Percentiles rank a stretch among this genome's conserved stretches.
phyloP scores from a whole-genome alignment of 768 basidiomycete genomes.

The Serendipita vermifera region DNA sequence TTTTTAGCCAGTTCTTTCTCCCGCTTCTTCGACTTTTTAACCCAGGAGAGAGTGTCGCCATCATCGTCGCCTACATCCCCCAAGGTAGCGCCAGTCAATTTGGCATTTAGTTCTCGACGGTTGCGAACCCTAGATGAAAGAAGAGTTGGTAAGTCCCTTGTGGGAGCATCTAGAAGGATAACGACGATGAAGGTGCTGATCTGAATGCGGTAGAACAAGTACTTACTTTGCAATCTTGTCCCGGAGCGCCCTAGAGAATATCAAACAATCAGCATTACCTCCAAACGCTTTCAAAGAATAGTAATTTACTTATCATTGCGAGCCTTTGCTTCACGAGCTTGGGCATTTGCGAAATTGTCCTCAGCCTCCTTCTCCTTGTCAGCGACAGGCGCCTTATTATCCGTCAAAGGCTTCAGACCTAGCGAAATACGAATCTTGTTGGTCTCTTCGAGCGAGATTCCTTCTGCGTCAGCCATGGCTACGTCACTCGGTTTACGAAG shows the following conservation, averaged over 20 bases:
- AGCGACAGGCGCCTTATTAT: constrained; percentile 56
- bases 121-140: constrained; percentile 69
- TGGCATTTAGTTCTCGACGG: constrained; percentile 79
- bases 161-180: neutral
- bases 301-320: constrained; percentile 60
- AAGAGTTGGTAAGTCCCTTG: constrained; percentile 21
- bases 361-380: constrained; percentile 76
- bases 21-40: constrained; percentile 80
- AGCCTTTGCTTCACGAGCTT: constrained; percentile 56
- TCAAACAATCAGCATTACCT: constrained; percentile 16
- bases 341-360: constrained; percentile 64
- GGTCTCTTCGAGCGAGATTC: constrained; percentile 86
- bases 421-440: constrained; percentile 91
- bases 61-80: constrained; percentile 60
- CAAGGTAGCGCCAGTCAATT: constrained; percentile 84
- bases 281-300: constrained; percentile 16
- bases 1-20: constrained; percentile 80
- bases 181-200: neutral
- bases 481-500: neutral
- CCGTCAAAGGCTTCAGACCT: constrained; percentile 86
- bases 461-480: constrained; percentile 54
- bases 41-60: constrained; percentile 66
- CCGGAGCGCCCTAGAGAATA: constrained; percentile 44
- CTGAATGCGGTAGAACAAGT: constrained; percentile 16
- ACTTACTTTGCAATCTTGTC: constrained; percentile 85